Evolutionary conservation across 2,329 filamentous ascomycete species (phyloP), one percentile per base, ranked within the genome.

Genomic region (Septoria linicola): DNA sequence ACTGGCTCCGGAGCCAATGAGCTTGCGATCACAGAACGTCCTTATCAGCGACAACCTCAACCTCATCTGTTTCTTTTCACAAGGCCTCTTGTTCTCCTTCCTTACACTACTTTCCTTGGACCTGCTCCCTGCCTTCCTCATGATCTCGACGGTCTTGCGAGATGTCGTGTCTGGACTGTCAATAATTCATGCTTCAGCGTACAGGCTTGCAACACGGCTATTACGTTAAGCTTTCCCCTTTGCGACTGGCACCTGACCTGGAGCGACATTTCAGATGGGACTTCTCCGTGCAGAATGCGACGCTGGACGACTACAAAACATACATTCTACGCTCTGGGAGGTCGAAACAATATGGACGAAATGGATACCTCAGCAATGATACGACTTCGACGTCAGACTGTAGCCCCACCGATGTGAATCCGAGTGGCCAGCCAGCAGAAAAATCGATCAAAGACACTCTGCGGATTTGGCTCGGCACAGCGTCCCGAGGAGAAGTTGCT

Each of bases 201-300:
- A 25, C 16, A 35, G 32, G 21, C 30, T 14, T 32, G 34, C 44
- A 39, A 19, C 44, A 32, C 44, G 44, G 45, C 45, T 41, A 35
- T 49, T 49, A 49, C 45, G 45, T 49, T 23, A 39, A 49, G 31
- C 27, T 49, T 40, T 41, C 35, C 45, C 20, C 19, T 39, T 31
- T 17, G 17, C 45, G 34, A 25, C 21, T 30, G 37, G 23, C 23
- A 27, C 23, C 23, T 27, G 23, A 27, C 23, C 23, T 27, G 23
- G 23, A 27, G 23, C 5, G 23, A 27, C 23, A 27, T 10, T 27
- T 27, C 5, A 27, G 23, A 27, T 27, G 5, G 10, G 5, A 10
- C 23, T 27, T 27, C 23, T 27, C 23, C 23, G 23, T 27, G 23
- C 23, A 10, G 10, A 27, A 10, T 5, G 23, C 5, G 23, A 27